phyloP scores from a whole-genome alignment of 1,139 yeast species.

The Debaryomyces fabryi region DNA sequence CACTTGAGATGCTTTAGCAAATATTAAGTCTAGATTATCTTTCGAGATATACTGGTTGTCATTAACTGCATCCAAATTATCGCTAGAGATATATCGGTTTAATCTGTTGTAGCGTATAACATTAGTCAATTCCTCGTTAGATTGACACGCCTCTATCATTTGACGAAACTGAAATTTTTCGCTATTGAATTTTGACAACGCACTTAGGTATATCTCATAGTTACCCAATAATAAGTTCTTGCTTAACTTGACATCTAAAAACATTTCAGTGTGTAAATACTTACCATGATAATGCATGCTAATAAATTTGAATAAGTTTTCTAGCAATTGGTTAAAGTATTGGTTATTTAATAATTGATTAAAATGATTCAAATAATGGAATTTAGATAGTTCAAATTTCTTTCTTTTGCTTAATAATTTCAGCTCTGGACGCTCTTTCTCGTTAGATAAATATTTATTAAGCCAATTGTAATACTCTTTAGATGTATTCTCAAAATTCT shows the following conservation, averaged over 20 bases:
- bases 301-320: constrained; percentile 42
- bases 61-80: neutral
- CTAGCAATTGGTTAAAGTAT: constrained; percentile 44
- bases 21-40: constrained; percentile 38
- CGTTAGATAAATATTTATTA: constrained; percentile 66
- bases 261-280: constrained; percentile 23
- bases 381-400: constrained; percentile 66
- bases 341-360: constrained; percentile 60
- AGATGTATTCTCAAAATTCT: constrained; percentile 71
- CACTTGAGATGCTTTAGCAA: constrained; percentile 18
- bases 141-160: constrained; percentile 43
- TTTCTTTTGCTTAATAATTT: constrained; percentile 63
- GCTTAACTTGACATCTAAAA: constrained; percentile 25
- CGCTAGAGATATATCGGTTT: constrained; percentile 14
- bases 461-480: constrained; percentile 78
- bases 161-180: constrained; percentile 48
- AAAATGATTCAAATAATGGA: constrained; percentile 70
- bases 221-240: constrained; percentile 30
- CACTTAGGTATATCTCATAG: constrained; percentile 37
- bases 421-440: constrained; percentile 62
- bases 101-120: constrained; percentile 35
- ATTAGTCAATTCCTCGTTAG: constrained; percentile 46
- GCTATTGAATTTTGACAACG: constrained; percentile 42
- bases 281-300: constrained; percentile 22
- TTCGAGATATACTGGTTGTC: constrained; percentile 22